Conservation (phyloP, 805 yeast species). For the Nakazawaea ambrosiae region DNA sequence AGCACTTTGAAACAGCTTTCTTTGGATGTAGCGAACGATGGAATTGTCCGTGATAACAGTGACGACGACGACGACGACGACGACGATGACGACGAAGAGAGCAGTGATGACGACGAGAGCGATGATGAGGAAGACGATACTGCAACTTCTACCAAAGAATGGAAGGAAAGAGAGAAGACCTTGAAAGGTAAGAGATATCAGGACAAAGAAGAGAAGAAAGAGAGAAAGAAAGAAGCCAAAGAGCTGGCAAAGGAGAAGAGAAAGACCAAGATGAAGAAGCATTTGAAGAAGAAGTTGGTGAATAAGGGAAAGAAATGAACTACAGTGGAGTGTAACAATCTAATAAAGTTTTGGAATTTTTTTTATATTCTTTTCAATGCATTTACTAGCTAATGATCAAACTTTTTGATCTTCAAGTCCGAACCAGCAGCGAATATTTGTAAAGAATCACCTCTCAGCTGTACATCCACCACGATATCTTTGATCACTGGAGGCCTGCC, state of each 20-base stretch:
- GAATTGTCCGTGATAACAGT: conserved; percentile 21
- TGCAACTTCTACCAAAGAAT: conserved; percentile 27
- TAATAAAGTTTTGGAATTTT: background rate
- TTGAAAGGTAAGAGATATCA: conserved; percentile 71
- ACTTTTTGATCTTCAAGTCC: background rate
- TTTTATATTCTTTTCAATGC: background rate
- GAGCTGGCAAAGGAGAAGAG: conserved; percentile 75
- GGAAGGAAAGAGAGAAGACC: conserved; percentile 34
- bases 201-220: conserved; percentile 72
- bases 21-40: conserved; percentile 43
- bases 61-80: conserved; percentile 17
- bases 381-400: background rate
- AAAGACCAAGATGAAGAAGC: conserved; percentile 76
- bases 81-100: conserved; percentile 21
- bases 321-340: background rate
- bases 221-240: conserved; percentile 68
- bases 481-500: background rate
- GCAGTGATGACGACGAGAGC: conserved; percentile 27
- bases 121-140: conserved; percentile 25
- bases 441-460: background rate
- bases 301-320: conserved; percentile 34
- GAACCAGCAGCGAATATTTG: background rate
- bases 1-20: conserved; percentile 49
- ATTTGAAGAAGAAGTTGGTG: conserved; percentile 68
- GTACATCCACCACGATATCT: conserved; percentile 1